Base-by-base conservation (phyloP, 2,329 filamentous ascomycete species). In the Alternaria ventricosa region DNA sequence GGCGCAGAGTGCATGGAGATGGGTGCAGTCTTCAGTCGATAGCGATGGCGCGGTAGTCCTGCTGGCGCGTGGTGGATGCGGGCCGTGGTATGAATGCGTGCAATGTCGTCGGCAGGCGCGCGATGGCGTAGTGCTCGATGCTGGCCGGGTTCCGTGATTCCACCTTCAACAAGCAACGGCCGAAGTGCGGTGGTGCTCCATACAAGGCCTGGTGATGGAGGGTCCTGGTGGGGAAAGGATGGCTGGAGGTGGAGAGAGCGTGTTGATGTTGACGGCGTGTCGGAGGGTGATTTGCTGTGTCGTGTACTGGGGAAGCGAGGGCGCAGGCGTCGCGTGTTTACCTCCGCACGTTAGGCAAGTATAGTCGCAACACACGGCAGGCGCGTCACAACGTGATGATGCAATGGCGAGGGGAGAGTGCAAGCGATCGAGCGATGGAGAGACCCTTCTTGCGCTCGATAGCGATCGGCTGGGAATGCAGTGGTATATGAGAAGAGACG, bases 131-230 rank as follows among this genome's bases (percentile, higher is more conserved):
- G 61, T 58, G 63, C 61, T 60, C 50, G 53, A 64, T 69, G 63
- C 66, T 67, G 63, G 69, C 59, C 47, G 45, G 44, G 54, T 28
- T 63, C 68, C 64, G 63, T 55, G 60, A 65, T 56, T 67, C 67
- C 70, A 70, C 75, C 73, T 53, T 78, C 75, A 79, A 65, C 75
- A 74, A 75, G 71, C 77, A 71, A 73, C 67, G 65, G 69, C 65
- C 64, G 66, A 58, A 36, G 66, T 69, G 56, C 60, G 63, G 55
- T 44, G 60, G 64, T 64, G 60, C 74, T 78, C 77, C 77, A 79
- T 79, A 68, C 77, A 79, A 74, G 74, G 75, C 71, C 71, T 70
- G 66, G 49, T 49, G 67, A 60, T 60, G 61, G 20, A 61, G 62
- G 46, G 57, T 57, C 60, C 41, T 55, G 53, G 61, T 58, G 58